Base-by-base conservation (phyloP, 2,329 filamentous ascomycete species). In the Plectosphaerella plurivora region DNA sequence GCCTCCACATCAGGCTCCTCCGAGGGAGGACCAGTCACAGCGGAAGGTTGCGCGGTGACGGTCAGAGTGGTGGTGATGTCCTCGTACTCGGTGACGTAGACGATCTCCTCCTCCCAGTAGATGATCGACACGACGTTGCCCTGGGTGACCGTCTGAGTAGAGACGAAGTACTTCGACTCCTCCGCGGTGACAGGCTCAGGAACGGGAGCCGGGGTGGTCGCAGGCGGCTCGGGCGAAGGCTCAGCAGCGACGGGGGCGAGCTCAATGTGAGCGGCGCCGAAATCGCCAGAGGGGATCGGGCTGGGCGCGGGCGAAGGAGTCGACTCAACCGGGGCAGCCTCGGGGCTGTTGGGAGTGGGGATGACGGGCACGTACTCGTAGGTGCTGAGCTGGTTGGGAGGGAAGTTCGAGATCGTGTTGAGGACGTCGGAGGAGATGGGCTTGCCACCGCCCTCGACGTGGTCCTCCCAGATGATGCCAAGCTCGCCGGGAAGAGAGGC, bases 401-500 rank as follows among this genome's bases (percentile, higher is more conserved):
- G 39, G 41, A 44, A 39, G 44, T 36, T 54, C 22, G 33, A 22
- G 14, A 46, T 45, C 35, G 28, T 22, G 15, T 45, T 15, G 11
- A 12, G n/a, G 22, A n/a, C 12, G 18, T 52, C 50, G 28, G 28
- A 33, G 28, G 28, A 8, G 10, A 42, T 15, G 14, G 51, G 47
- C 10, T 28, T 42, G 33, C 28, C 50, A 10, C 49, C 53, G 11
- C 52, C 55, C 14, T 54, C 54, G 25, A 58, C 56, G 25, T 61
- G 62, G 24, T 65, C 63, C 28, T 53, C 64, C 49, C 57, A 62
- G 47, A 61, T 61, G 54, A 87, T 74, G 6, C 65, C 55, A 18
- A 83, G 69, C 53, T 81, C 77, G 44, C 91, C 89, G 5, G 91
- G 90, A 18, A 96, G 79, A 44, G 76, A 73, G 12, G 74, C 65